Evolutionary conservation across 2,329 filamentous ascomycete species (phyloP).

Genomic region (Mycocentrospora acerina): DNA sequence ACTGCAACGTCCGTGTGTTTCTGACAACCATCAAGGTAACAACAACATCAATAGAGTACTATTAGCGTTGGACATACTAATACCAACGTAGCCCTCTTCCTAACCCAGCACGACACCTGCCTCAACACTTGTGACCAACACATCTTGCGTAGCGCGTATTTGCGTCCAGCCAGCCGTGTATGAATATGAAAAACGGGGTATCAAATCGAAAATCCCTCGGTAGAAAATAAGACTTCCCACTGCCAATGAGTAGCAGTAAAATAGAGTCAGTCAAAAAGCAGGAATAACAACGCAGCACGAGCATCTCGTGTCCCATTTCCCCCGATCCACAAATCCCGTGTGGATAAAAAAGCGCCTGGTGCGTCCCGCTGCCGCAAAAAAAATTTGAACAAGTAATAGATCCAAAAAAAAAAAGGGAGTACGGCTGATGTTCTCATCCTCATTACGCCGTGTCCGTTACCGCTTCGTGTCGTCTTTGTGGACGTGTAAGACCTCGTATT

Average conservation of each 20-base stretch:
- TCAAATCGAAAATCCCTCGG: slow-evolving; percentile 30
- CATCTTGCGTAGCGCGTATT: slow-evolving; percentile 3
- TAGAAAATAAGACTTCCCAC: slow-evolving; percentile 7
- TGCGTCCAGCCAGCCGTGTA: neutral
- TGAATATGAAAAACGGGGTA: slow-evolving; percentile 23
- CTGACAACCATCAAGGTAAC: no score
- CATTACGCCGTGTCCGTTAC: slow-evolving; percentile 23
- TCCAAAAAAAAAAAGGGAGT: slow-evolving; percentile 11
- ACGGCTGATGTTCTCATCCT: slow-evolving; percentile 21
- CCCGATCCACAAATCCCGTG: no score
- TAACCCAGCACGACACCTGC: neutral
- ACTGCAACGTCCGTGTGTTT: no score
- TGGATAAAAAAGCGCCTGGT: no score
- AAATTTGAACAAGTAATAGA: no score
- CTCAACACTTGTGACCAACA: neutral
- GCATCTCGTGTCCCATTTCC: no score
- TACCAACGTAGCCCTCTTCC: no score
- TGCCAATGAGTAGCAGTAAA: slow-evolving; percentile 6
- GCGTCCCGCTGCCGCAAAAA: no score
- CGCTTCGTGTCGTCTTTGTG: slow-evolving; percentile 3
- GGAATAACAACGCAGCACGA: neutral
- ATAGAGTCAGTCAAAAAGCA: neutral
- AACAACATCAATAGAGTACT: slow-evolving; percentile 38
- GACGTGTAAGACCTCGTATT: neutral
- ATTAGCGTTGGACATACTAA: neutral